Conservation (phyloP, 495 filamentous ascomycete species). For the Glarea lozoyensis region DNA sequence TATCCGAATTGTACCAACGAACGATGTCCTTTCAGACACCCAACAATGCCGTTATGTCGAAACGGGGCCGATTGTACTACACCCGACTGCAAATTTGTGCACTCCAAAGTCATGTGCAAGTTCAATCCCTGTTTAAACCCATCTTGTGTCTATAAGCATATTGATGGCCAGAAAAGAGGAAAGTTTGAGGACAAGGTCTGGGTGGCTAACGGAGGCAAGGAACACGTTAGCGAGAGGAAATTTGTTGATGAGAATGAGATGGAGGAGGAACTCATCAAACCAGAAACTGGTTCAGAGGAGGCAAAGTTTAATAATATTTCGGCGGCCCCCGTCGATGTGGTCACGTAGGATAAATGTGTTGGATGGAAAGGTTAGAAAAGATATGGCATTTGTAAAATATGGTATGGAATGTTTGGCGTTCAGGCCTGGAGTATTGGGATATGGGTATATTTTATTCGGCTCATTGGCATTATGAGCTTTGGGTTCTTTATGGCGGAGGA, state of each 20-base stretch:
- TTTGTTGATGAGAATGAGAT: constrained; percentile 61
- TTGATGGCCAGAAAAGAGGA: constrained; percentile 73
- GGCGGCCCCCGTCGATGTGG: constrained; percentile 8
- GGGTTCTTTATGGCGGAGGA: too few species aligned
- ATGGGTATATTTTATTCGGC: too few species aligned
- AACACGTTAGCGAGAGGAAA: constrained; percentile 80
- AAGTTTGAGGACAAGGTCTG: constrained; percentile 87
- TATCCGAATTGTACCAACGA: constrained; percentile 89
- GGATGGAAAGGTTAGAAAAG: constrained; percentile 2
- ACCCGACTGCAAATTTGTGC: constrained; percentile 82
- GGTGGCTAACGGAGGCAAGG: constrained; percentile 52
- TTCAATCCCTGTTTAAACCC: constrained; percentile 86
- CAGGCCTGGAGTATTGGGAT: background rate
- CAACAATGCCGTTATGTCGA: constrained; percentile 62
- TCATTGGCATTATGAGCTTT: too few species aligned
- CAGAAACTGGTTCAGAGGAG: constrained; percentile 40
- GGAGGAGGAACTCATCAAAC: constrained; percentile 77
- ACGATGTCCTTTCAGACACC: constrained; percentile 80
- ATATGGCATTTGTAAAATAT: background rate
- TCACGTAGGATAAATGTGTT: constrained; percentile 15
- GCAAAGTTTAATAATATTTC: constrained; percentile 15
- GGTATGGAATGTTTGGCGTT: background rate
- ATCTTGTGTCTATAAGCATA: constrained; percentile 80
- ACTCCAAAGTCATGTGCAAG: constrained; percentile 73
- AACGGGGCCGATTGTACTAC: constrained; percentile 88